Percentiles rank a stretch among this genome's conserved stretches.
Conservation (phyloP, 2,329 filamentous ascomycete species). For the Fusarium multiceps region DNA sequence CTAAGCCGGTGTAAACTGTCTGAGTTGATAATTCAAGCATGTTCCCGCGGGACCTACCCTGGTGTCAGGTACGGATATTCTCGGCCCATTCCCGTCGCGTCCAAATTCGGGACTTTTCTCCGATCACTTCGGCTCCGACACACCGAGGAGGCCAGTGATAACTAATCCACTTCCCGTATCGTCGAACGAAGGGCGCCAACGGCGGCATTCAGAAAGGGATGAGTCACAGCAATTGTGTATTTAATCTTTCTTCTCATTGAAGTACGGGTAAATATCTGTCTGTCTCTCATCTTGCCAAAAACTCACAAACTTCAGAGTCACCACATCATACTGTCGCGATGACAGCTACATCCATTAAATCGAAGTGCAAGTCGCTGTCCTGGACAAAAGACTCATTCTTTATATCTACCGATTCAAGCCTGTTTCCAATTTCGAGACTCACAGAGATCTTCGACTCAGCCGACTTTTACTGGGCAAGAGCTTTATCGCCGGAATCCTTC, state of each 20-base stretch:
- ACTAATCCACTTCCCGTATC: background rate
- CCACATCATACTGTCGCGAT: rapidly evolving
- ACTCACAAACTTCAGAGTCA: background rate
- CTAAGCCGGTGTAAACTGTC: rapidly evolving
- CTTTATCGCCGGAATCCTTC: conserved; percentile 57
- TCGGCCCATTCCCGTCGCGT: background rate
- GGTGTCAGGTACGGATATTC: background rate
- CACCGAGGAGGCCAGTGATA: background rate
- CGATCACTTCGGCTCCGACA: background rate
- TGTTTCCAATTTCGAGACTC: conserved; percentile 62
- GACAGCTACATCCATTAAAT: background rate
- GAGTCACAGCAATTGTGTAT: background rate
- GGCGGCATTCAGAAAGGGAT: background rate
- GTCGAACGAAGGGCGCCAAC: background rate
- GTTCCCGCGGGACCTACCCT: background rate
- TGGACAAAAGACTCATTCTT: conserved; percentile 62
- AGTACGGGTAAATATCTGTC: rapidly evolving
- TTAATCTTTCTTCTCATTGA: background rate
- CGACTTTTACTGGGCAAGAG: conserved; percentile 66
- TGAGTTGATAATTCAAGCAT: background rate
- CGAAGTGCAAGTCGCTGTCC: background rate
- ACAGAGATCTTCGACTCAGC: conserved; percentile 61
- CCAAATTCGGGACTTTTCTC: background rate
- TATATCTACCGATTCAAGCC: conserved; percentile 64
- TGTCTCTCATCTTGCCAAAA: background rate